A percentile compares a stretch with the other conserved stretches of the same genome.
These are phyloP conservation scores for Coniosporium apollinis DNA, from an alignment of 495 filamentous ascomycete species.

Conservation along the genomic window DNA sequence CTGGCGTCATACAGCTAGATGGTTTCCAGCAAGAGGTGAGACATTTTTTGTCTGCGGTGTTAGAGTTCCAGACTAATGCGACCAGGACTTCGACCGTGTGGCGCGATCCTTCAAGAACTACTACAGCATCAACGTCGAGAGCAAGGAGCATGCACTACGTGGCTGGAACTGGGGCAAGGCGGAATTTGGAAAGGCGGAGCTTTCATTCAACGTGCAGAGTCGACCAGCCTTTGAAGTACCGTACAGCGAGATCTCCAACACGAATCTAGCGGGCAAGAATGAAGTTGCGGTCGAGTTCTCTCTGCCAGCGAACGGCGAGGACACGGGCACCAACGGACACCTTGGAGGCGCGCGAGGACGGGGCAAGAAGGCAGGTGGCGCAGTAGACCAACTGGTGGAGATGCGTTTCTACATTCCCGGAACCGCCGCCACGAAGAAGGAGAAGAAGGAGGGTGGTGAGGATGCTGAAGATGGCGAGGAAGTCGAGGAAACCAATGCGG, in stretches of 20 bases:
- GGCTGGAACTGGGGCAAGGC: slow-evolving; percentile 99
- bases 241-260: slow-evolving; percentile 94
- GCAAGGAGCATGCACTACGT: slow-evolving; percentile 80
- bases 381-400: slow-evolving; percentile 84
- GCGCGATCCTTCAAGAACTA: slow-evolving; percentile 86
- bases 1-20: slow-evolving; percentile 82
- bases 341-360: slow-evolving; percentile 62
- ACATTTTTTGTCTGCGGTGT: background rate
- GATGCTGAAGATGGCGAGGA: slow-evolving; percentile 28
- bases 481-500: slow-evolving; percentile 77
- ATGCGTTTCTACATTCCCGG: slow-evolving; percentile 99
- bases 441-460: slow-evolving; percentile 32
- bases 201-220: slow-evolving; percentile 92
- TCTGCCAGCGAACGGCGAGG: slow-evolving; percentile 43
- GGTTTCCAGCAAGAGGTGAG: slow-evolving; percentile 82
- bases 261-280: slow-evolving; percentile 92
- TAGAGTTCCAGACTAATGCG: too few relatives aligned
- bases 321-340: slow-evolving; percentile 54
- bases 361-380: slow-evolving; percentile 77
- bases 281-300: slow-evolving; percentile 94
- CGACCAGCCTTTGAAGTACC: slow-evolving; percentile 95
- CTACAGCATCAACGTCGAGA: slow-evolving; percentile 86
- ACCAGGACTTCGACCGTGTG: slow-evolving; percentile 74
- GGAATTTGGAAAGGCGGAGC: slow-evolving; percentile 88
- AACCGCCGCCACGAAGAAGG: slow-evolving; percentile 69